A percentile compares a stretch with the other conserved stretches of the same genome.
Evolutionary conservation across 345 rosid species (phyloP).

Genomic region (Euphorbia tirucalli): DNA sequence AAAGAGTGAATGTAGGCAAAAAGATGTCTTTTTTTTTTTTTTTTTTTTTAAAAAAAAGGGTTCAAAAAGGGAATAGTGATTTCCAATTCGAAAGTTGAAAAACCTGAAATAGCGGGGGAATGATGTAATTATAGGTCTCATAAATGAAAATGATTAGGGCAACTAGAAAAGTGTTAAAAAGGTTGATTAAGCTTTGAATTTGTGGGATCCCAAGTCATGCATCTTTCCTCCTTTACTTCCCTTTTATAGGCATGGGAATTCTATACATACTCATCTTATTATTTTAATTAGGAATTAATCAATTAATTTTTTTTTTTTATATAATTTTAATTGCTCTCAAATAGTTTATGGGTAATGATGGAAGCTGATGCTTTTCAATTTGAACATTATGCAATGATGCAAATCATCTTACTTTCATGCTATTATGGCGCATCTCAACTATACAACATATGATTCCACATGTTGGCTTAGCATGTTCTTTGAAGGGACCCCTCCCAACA

Average conservation of each 20-base stretch:
- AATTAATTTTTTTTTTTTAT: neutral
- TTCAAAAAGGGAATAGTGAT: neutral
- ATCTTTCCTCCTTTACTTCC: neutral
- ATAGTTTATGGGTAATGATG: conserved; percentile 1
- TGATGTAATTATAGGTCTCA: too few relatives aligned
- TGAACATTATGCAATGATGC: neutral
- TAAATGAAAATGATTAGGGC: conserved; percentile 3
- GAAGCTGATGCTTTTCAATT: neutral
- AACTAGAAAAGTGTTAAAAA: neutral
- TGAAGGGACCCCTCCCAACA: conserved; percentile 4
- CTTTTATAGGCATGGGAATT: neutral
- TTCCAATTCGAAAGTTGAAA: neutral
- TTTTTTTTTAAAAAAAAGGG: neutral
- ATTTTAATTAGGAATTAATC: neutral
- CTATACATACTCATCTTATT: neutral
- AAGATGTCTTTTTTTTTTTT: too few relatives aligned
- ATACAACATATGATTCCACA: conserved; percentile 7
- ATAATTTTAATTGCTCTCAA: neutral
- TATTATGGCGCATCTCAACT: neutral
- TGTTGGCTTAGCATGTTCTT: conserved; percentile 8
- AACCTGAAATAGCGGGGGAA: neutral
- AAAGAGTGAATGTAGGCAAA: too few relatives aligned
- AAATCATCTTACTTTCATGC: neutral
- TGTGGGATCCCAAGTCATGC: conserved; percentile 6
- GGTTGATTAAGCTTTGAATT: neutral